Base-by-base conservation (phyloP, 805 yeast genomes). In the Yarrowia sp. region DNA sequence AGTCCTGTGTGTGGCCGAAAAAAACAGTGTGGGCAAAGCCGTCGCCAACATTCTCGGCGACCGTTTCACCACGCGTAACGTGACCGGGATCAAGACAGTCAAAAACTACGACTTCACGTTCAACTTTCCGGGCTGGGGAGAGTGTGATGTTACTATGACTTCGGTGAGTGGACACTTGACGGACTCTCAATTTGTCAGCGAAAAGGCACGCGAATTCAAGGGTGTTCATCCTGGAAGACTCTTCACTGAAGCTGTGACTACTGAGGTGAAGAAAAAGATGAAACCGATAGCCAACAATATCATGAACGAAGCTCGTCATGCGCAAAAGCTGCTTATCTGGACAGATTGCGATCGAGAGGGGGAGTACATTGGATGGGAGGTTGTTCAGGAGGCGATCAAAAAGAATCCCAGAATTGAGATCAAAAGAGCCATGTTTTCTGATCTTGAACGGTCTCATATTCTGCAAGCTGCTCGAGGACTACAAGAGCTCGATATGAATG, bases 321-420 rank as follows among this genome's bases (percentile, higher is more conserved):
- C 90, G 5, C 83, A 85, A 62, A 77, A 78, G 43, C 76, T 95
- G 64, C 90, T 91, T 89, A 90, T 95, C 8, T 95, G 99, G 98
- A 95, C 99, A 0, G 99, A 95, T 81, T 95, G 99, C 76, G 98
- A 92, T 80, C 80, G 98, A 41, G 98, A 92, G 74, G 98, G 98
- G 1, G 98, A 92, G 74, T 88, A 86, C 74, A 92, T 92, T 65
- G 98, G 98, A 0, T 85, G 81, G 77, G 97, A 92, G 71, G 85
- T 96, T 14, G 80, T 84, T 39, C 81, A 85, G 63, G 87, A 86
- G n/a, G 97, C 96, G 0, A 72, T 74, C 58, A 79, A 79, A 67
- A 78, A 75, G 7, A 87, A 88, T 71, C 69, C 75, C 0, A 68
- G 76, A 1, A 71, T 91, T 47, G 79, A 81, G 36, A 79, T 87